These are phyloP conservation scores for Citrullus amarus DNA, from an alignment of 306 rosid species.

Conservation along the genomic window DNA sequence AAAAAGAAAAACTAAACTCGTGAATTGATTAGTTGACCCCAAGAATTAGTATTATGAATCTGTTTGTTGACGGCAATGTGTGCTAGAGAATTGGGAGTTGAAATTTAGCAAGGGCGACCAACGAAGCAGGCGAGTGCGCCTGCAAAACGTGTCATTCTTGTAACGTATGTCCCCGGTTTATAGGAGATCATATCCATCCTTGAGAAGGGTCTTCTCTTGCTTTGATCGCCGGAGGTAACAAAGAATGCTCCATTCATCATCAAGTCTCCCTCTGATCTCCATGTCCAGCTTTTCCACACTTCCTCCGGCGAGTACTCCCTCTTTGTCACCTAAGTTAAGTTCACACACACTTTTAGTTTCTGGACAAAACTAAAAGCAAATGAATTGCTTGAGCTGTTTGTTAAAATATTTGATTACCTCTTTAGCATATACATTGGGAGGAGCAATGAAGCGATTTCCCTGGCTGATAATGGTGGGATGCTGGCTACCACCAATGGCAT, in stretches of 20 bases:
- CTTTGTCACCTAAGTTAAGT: slow-evolving; percentile 41
- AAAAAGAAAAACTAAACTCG: not conserved
- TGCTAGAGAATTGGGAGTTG: not conserved
- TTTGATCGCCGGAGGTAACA: slow-evolving; percentile 26
- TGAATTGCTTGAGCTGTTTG: not conserved
- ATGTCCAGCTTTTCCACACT: slow-evolving; percentile 46
- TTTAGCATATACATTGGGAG: slow-evolving; percentile 19
- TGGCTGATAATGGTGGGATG: slow-evolving; percentile 68
- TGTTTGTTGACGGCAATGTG: not conserved
- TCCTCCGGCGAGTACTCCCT: slow-evolving; percentile 31
- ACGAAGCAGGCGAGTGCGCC: slow-evolving; percentile 31
- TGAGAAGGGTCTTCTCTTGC: slow-evolving; percentile 14
- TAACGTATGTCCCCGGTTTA: slow-evolving; percentile 40
- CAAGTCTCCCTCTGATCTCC: slow-evolving; percentile 71
- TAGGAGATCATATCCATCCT: slow-evolving; percentile 32
- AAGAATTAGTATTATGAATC: not conserved
- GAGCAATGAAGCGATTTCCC: slow-evolving; percentile 62
- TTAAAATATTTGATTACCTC: slow-evolving; percentile 31
- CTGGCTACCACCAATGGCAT: slow-evolving; percentile 75
- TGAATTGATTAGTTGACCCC: not conserved
- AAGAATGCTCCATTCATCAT: slow-evolving; percentile 63
- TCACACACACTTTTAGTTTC: not conserved
- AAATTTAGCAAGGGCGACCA: slow-evolving; percentile 36
- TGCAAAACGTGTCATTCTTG: slow-evolving; percentile 33
- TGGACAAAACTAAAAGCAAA: not conserved